Percentiles rank a stretch among this genome's conserved stretches.
Conservation (phyloP, 2,329 filamentous ascomycete genomes). For the Fusarium devonianum region DNA sequence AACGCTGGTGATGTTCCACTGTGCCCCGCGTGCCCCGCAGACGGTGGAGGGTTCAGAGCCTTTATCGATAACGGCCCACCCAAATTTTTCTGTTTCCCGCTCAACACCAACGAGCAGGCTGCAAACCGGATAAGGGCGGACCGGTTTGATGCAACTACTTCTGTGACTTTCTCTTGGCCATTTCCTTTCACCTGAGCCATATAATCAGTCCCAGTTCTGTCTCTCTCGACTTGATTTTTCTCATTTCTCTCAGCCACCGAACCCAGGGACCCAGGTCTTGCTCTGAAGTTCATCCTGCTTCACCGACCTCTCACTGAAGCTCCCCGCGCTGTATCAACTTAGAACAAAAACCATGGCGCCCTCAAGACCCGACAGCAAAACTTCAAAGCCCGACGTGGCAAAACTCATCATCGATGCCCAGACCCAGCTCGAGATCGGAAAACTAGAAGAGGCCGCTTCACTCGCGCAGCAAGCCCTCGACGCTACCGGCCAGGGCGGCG, state of each 20-base stretch:
- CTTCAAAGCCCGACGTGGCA: slow-evolving; percentile 45
- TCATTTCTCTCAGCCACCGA: too few relatives aligned
- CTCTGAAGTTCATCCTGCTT: not conserved
- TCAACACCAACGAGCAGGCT: slow-evolving; percentile 32
- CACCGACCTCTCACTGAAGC: slow-evolving; percentile 7
- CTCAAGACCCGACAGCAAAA: slow-evolving; percentile 49
- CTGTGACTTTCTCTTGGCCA: slow-evolving; percentile 1
- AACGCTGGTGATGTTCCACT: slow-evolving; percentile 24
- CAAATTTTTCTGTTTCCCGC: slow-evolving; percentile 42
- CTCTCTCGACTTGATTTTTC: too few relatives aligned
- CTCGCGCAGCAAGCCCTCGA: slow-evolving; percentile 55
- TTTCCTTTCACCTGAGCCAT: slow-evolving; percentile 6
- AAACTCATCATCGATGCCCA: slow-evolving; percentile 50
- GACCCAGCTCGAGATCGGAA: slow-evolving; percentile 52
- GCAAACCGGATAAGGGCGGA: slow-evolving; percentile 25
- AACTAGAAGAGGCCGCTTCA: slow-evolving; percentile 50
- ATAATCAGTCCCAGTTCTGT: too few relatives aligned
- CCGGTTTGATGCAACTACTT: slow-evolving; percentile 1
- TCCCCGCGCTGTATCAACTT: slow-evolving; percentile 14
- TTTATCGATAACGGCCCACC: slow-evolving; percentile 46
- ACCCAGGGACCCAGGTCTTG: not conserved
- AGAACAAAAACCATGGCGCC: slow-evolving; percentile 49
- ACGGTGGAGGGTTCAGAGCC: slow-evolving; percentile 5
- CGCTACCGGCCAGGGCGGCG: slow-evolving; percentile 53
- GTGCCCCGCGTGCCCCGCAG: slow-evolving; percentile 39